Conservation (phyloP, 805 yeast genomes). For the Candida multigemmis region DNA sequence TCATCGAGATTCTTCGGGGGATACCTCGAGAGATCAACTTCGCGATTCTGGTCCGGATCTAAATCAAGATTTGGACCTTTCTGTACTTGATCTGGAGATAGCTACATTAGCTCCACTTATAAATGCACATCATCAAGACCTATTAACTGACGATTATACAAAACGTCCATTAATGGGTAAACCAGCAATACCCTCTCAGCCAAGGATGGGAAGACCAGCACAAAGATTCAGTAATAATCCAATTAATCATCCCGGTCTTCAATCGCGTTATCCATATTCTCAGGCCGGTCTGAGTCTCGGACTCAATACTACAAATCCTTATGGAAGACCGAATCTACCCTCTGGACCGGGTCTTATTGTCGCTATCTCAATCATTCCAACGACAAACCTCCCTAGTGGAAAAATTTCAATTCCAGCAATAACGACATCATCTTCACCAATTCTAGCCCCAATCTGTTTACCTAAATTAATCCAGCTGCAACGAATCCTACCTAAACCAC, state of each 20-base stretch:
- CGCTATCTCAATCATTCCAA: constrained; percentile 1
- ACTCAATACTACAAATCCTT: background rate
- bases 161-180: constrained; percentile 22
- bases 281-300: too few species aligned
- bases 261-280: too few species aligned
- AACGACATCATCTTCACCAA: too few species aligned
- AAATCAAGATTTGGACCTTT: constrained; percentile 21
- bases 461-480: constrained; percentile 25
- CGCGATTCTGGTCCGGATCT: constrained; percentile 3
- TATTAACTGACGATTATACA: constrained; percentile 12
- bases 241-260: too few species aligned
- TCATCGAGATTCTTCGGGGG: too few species aligned
- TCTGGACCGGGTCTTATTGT: constrained; percentile 1
- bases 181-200: constrained; percentile 14
- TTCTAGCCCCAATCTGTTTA: constrained; percentile 20
- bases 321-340: background rate
- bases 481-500: constrained; percentile 21
- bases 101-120: constrained; percentile 31
- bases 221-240: too few species aligned
- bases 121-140: constrained; percentile 23
- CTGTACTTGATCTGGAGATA: constrained; percentile 29
- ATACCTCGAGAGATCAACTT: too few species aligned
- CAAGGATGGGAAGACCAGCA: constrained; percentile 38
- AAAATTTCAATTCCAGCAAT: too few species aligned
- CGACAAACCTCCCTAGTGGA: background rate